phyloP scores from a whole-genome alignment of 2,329 filamentous ascomycete species.

The Trichoderma gracile region DNA sequence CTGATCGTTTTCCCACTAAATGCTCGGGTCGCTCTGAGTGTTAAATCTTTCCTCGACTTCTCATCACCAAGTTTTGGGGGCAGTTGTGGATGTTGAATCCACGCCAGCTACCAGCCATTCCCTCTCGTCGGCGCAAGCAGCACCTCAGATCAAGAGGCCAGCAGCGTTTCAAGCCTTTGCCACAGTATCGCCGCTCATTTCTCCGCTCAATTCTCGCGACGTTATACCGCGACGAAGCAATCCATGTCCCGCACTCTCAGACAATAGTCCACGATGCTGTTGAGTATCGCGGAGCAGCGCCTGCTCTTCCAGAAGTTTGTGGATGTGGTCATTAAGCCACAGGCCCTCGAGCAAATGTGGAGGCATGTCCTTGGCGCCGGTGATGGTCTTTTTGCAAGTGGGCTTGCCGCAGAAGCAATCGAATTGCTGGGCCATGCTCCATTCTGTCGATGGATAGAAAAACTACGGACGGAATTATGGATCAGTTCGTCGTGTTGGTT shows the following conservation, averaged over 20 bases:
- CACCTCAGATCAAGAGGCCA: not conserved
- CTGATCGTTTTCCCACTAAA: not conserved
- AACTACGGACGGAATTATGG: constrained; percentile 45
- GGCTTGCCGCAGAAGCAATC: constrained; percentile 61
- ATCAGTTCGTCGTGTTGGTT: not conserved
- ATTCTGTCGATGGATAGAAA: constrained; percentile 76
- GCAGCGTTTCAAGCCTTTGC: constrained; percentile 29
- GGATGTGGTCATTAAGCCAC: constrained; percentile 65
- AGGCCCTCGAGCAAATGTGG: constrained; percentile 54
- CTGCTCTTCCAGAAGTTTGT: constrained; percentile 52
- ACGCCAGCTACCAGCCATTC: constrained; percentile 20
- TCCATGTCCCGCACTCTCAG: constrained; percentile 17
- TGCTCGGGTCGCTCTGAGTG: no score
- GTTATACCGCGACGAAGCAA: constrained; percentile 48
- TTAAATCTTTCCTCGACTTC: no score
- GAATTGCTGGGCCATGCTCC: constrained; percentile 72
- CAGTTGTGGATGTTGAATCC: constrained; percentile 27
- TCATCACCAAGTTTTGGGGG: not conserved
- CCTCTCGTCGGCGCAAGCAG: not conserved
- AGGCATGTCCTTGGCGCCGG: constrained; percentile 63
- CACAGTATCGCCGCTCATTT: constrained; percentile 63
- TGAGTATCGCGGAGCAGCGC: constrained; percentile 9
- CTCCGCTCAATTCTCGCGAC: constrained; percentile 57
- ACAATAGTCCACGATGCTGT: constrained; percentile 24
- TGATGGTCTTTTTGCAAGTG: constrained; percentile 62